Evolutionary conservation across 1,284 basidiomycete species (phyloP).

Genomic region (Boletus smithii): DNA sequence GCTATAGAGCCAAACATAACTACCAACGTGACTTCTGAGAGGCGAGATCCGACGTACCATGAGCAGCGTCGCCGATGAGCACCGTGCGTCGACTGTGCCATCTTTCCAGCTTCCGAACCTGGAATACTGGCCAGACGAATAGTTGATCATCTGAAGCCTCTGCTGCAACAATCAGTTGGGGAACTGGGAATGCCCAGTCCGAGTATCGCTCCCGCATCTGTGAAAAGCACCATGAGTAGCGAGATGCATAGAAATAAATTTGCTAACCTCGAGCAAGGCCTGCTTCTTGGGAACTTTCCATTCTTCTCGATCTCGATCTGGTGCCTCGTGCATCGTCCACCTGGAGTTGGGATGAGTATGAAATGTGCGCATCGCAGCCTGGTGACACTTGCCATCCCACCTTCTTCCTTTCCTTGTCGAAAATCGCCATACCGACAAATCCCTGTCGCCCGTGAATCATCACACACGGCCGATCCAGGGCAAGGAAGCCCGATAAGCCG

Average conservation of each 20-base stretch:
- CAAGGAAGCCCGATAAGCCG: constrained; percentile 23
- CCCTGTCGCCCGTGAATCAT: constrained; percentile 32
- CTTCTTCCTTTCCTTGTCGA: constrained; percentile 26
- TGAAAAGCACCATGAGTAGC: not conserved
- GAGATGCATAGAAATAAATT: not conserved
- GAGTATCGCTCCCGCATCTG: constrained; percentile 30
- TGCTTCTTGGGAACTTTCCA: constrained; percentile 29
- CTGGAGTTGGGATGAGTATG: constrained; percentile 10
- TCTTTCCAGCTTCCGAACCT: constrained; percentile 23
- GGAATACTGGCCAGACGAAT: constrained; percentile 31
- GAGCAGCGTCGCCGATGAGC: constrained; percentile 33
- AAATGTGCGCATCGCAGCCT: not conserved
- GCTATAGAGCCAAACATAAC: constrained; percentile 13
- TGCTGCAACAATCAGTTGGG: constrained; percentile 26
- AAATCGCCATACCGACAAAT: constrained; percentile 30
- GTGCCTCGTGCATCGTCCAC: constrained; percentile 32
- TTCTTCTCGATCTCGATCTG: constrained; percentile 28
- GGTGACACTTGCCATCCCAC: constrained; percentile 24
- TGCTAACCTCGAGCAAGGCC: constrained; percentile 19
- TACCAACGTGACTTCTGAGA: not conserved
- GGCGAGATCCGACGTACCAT: constrained; percentile 21
- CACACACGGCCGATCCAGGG: constrained; percentile 24
- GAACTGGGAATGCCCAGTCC: constrained; percentile 32
- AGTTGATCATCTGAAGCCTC: constrained; percentile 16
- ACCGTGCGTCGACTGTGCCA: constrained; percentile 31